phyloP scores from a whole-genome alignment of 2,329 filamentous ascomycete species.

The Purpureocillium lavendulum region DNA sequence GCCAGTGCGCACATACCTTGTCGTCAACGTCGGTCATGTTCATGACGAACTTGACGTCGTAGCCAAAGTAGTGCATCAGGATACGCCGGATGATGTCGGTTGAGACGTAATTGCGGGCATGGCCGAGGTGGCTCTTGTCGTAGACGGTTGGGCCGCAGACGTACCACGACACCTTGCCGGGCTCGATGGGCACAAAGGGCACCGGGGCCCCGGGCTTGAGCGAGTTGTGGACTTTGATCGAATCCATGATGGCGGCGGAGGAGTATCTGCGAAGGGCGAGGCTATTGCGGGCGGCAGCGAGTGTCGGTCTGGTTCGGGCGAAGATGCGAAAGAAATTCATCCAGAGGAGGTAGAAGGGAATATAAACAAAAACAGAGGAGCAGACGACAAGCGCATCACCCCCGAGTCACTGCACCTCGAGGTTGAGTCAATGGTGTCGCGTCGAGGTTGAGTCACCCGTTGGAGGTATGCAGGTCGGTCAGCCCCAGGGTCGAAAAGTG shows the following conservation, averaged over 20 bases:
- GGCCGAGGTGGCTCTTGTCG: conserved; percentile 73
- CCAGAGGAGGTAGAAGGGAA: conserved; percentile 14
- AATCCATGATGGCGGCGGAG: conserved; percentile 34
- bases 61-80: conserved; percentile 74
- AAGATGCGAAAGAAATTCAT: conserved; percentile 26
- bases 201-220: conserved; percentile 64
- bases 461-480: too few species aligned
- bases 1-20: conserved; percentile 37
- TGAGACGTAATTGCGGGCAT: conserved; percentile 84
- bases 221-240: conserved; percentile 72
- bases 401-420: background rate
- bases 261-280: conserved; percentile 25
- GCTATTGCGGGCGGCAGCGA: conserved; percentile 17
- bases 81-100: conserved; percentile 84
- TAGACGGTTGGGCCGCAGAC: conserved; percentile 83
- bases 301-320: conserved; percentile 17
- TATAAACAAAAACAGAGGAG: conserved; percentile 7
- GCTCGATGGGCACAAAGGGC: conserved; percentile 65
- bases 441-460: conserved; percentile 9
- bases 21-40: conserved; percentile 84
- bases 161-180: conserved; percentile 73
- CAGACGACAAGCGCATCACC: conserved; percentile 10
- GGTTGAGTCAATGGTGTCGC: conserved; percentile 1
- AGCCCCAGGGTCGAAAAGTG: background rate
- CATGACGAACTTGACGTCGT: conserved; percentile 80